Conservation (phyloP, 2,329 filamentous ascomycete species). For the Aspergillus hortae region DNA sequence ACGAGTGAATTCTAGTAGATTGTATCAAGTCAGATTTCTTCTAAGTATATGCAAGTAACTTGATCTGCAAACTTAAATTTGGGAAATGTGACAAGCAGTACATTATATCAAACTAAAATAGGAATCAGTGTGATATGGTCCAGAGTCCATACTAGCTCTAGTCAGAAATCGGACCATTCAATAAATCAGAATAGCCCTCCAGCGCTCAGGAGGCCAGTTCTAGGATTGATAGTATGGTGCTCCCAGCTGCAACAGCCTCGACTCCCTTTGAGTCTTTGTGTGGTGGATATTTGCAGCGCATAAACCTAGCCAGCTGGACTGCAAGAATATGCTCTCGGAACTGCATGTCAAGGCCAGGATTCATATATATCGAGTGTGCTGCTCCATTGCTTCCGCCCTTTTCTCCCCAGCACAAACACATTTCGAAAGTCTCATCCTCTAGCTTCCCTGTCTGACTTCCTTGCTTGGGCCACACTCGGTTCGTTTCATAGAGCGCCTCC, state of each 20-base stretch:
- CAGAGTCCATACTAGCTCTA: neutral
- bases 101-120: neutral
- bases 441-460: conserved; percentile 14
- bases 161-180: neutral
- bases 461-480: conserved; percentile 14
- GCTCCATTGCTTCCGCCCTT: conserved; percentile 12
- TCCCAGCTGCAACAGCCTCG: conserved; percentile 31
- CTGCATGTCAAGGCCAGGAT: conserved; percentile 12
- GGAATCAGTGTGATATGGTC: neutral
- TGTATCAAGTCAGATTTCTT: too few species aligned
- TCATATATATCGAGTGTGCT: conserved; percentile 13
- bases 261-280: conserved; percentile 12
- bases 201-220: neutral
- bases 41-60: too few species aligned
- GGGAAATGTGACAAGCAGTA: too few species aligned
- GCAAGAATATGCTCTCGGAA: conserved; percentile 17
- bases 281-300: conserved; percentile 12
- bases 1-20: too few species aligned
- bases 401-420: conserved; percentile 14
- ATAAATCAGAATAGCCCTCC: neutral
- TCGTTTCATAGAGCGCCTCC: conserved; percentile 17
- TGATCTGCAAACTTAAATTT: too few species aligned
- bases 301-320: conserved; percentile 12
- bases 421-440: conserved; percentile 14
- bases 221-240: neutral